Base-by-base conservation (phyloP, 306 rosid species). In the Cucumis melo region DNA sequence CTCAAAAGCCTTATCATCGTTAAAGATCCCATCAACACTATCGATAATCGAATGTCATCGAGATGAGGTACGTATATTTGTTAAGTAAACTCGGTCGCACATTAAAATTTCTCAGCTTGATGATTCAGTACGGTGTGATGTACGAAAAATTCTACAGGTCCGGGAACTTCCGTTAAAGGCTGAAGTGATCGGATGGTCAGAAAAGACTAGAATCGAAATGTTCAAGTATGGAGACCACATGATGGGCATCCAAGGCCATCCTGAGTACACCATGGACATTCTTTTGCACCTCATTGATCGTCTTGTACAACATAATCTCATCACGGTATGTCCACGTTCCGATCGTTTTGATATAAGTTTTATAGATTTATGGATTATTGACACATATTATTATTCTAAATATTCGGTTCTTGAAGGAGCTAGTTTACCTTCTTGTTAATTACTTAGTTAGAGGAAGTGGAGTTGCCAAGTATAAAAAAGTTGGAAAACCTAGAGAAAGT, bases 171-270 rank as follows among this genome's bases (percentile, higher is more conserved):
- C 98, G 0, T 78, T 83, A 0, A 89, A 89, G 82, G 98, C 91
- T 2, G 95, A 94, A 85, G 81, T 87, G 13, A 87, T 91, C 63
- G 98, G 85, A 10, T 90, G 91, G 93, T 94, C 98, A 0, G 96
- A 94, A 5, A 90, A 88, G 85, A 87, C 92, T 0, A 87, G 85
- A n/a, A 81, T 91, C 38, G 98, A 94, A 76, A 87, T 91, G 87
- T 94, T 91, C 59, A 85, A 39, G 79, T 83, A 81, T 59, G 96
- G 90, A 24, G 91, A 94, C 20, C 88, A 91, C 84, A 86, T 94
- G 0, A 77, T 94, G 89, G 94, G 98, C 29, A 94, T 91, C 78
- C 98, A 94, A 76, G 98, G 98, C 13, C 98, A 94, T 82, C 98
- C 98, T n/a, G 98, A 94, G 77, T 94, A 88, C 84, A 84, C 83